Evolutionary conservation across 768 basidiomycete genomes (phyloP).

Genomic region (Pleurotus eryngii): DNA sequence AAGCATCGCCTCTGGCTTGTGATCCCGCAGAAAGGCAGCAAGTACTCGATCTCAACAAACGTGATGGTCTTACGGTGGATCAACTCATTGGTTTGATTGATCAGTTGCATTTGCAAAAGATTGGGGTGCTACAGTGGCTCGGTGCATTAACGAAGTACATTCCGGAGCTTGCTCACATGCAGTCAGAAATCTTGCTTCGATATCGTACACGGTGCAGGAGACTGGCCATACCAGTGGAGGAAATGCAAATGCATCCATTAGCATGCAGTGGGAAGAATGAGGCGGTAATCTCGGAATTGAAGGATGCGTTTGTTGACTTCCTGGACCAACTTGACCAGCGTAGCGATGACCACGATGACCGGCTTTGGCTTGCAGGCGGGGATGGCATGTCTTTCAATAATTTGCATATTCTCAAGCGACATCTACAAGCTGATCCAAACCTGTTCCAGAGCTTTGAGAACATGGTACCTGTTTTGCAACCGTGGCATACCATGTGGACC

Average conservation of each 20-base stretch:
- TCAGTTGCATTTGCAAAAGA: slow-evolving; percentile 16
- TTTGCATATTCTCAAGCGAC: slow-evolving; percentile 18
- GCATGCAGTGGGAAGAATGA: slow-evolving; percentile 26
- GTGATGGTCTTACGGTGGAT: slow-evolving; percentile 17
- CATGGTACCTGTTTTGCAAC: slow-evolving; percentile 21
- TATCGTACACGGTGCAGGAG: slow-evolving; percentile 20
- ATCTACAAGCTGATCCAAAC: slow-evolving; percentile 23
- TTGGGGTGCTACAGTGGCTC: slow-evolving; percentile 27
- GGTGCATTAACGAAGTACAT: slow-evolving; percentile 20
- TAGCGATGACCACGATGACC: slow-evolving; percentile 11
- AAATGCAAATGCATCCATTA: slow-evolving; percentile 23
- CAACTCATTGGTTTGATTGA: slow-evolving; percentile 22
- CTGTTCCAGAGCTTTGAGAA: slow-evolving; percentile 15
- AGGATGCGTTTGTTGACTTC: slow-evolving; percentile 30
- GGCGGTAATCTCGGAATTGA: slow-evolving; percentile 22
- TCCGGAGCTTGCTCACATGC: slow-evolving; percentile 18
- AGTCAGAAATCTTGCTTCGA: slow-evolving; percentile 15
- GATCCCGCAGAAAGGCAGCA: slow-evolving; percentile 18
- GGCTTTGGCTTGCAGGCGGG: slow-evolving; percentile 11
- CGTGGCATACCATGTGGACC: slow-evolving; percentile 29
- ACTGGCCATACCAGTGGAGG: slow-evolving; percentile 3
- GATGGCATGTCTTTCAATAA: slow-evolving; percentile 35
- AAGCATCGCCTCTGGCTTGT: slow-evolving; percentile 14
- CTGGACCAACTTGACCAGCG: slow-evolving; percentile 27
- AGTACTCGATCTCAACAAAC: slow-evolving; percentile 3